These are phyloP conservation scores for Avena atlantica DNA, from an alignment of 176 grass and related monocot species.

Conservation along the genomic window DNA sequence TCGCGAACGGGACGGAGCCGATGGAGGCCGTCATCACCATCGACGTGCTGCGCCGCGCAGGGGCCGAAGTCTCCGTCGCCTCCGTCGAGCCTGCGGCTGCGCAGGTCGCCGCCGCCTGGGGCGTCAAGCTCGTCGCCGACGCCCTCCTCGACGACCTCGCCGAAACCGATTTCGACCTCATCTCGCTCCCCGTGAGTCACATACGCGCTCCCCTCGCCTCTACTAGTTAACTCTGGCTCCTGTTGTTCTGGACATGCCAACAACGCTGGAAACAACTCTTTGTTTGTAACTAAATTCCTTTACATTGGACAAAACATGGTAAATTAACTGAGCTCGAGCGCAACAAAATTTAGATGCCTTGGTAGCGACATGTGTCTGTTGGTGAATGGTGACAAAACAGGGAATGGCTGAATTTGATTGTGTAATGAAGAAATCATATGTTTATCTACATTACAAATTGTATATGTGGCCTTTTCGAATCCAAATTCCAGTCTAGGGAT, in stretches of 20 bases:
- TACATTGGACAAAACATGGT: neutral
- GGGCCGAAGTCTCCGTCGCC: slow-evolving; percentile 60
- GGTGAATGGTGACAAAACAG: neutral
- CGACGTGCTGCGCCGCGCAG: slow-evolving; percentile 77
- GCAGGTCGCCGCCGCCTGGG: slow-evolving; percentile 60
- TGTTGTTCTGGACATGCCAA: neutral
- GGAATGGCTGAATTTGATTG: neutral
- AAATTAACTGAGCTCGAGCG: neutral
- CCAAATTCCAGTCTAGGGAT: neutral
- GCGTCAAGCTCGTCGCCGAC: slow-evolving; percentile 63
- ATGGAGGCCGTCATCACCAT: slow-evolving; percentile 70
- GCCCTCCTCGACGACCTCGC: slow-evolving; percentile 57
- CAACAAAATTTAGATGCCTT: neutral
- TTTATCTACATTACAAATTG: neutral
- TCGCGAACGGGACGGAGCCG: slow-evolving; percentile 78
- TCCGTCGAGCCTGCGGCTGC: slow-evolving; percentile 59
- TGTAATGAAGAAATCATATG: neutral
- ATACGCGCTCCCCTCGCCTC: neutral
- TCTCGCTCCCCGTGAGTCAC: slow-evolving; percentile 68
- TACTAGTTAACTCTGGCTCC: neutral
- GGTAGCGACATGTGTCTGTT: neutral
- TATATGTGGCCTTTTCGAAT: neutral
- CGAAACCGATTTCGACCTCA: slow-evolving; percentile 58
- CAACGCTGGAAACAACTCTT: neutral
- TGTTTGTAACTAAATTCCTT: neutral